Evolutionary conservation across 257 asterid genomes (phyloP).

Genomic region (Nicotiana tabacum): DNA sequence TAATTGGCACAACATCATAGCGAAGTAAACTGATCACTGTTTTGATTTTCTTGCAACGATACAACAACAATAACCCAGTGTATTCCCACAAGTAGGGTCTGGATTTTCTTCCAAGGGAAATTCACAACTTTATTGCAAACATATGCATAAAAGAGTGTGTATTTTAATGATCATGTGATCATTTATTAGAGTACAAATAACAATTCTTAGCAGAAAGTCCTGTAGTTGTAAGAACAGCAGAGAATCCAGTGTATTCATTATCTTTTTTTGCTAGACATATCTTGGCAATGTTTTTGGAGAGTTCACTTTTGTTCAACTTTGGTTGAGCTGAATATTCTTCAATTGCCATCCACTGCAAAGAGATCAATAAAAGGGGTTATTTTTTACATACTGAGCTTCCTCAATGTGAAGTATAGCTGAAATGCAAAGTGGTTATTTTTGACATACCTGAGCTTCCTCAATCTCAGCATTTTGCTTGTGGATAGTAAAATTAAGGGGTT

Average conservation of each 20-base stretch:
- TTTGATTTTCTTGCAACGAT: no score
- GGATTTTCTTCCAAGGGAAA: no score
- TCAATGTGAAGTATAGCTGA: conserved; percentile 27
- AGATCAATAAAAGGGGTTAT: no score
- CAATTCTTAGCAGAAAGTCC: conserved; percentile 20
- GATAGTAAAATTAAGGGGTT: conserved; percentile 67
- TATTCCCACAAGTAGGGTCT: no score
- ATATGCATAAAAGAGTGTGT: background rate
- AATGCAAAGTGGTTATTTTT: no score
- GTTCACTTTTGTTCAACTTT: conserved; percentile 11
- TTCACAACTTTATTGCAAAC: background rate
- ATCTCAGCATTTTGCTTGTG: conserved; percentile 74
- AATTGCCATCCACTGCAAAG: conserved; percentile 16
- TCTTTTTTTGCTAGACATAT: conserved; percentile 8
- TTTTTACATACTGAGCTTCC: conserved; percentile 60
- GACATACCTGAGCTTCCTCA: conserved; percentile 81
- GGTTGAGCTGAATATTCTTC: conserved; percentile 21
- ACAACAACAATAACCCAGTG: no score
- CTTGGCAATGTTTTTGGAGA: conserved; percentile 1
- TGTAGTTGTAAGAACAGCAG: conserved; percentile 9
- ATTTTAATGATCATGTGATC: background rate
- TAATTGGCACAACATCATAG: no score
- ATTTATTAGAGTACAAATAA: conserved; percentile 15
- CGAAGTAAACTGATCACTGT: no score
- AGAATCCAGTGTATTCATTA: conserved; percentile 8